Evolutionary conservation across 1,139 yeast species (phyloP).

Genomic region (Candida gigantensis): DNA sequence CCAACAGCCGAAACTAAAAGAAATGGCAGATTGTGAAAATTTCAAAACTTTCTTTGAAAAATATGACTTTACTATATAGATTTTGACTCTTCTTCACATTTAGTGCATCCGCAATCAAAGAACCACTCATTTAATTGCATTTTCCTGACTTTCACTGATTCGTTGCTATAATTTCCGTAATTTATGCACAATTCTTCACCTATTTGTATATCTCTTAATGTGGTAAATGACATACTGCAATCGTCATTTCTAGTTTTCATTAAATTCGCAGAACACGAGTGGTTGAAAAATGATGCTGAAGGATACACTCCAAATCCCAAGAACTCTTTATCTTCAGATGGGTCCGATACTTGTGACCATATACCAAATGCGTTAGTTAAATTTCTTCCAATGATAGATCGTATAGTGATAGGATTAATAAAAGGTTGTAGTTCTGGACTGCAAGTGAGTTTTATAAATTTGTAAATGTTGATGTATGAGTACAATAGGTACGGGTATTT

Average conservation of each 20-base stretch:
- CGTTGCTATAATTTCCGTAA: constrained; percentile 55
- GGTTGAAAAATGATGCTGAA: constrained; percentile 70
- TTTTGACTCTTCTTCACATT: constrained; percentile 31
- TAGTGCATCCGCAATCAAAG: constrained; percentile 56
- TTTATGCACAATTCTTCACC: constrained; percentile 63
- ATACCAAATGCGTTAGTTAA: constrained; percentile 78
- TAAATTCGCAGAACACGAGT: constrained; percentile 59
- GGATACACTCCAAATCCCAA: constrained; percentile 70
- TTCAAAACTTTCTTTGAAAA: constrained; percentile 53
- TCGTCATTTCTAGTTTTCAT: constrained; percentile 25
- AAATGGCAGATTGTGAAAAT: constrained; percentile 58
- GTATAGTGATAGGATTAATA: constrained; percentile 42
- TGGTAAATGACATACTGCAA: constrained; percentile 24
- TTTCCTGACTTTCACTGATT: constrained; percentile 44
- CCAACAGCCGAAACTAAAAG: constrained; percentile 57
- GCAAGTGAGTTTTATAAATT: constrained; percentile 48
- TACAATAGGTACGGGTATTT: constrained; percentile 52
- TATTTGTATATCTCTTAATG: constrained; percentile 29
- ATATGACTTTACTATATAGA: constrained; percentile 40
- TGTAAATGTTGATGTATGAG: constrained; percentile 53
- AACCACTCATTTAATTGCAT: constrained; percentile 57
- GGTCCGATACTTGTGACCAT: constrained; percentile 50
- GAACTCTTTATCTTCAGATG: constrained; percentile 56
- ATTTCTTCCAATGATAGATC: constrained; percentile 59
- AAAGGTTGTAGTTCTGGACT: constrained; percentile 36